Evolutionary conservation across 352 stramenopile genomes (phyloP), one percentile per base, ranked within the genome.

Genomic region (Pythium vanterpoolii): DNA sequence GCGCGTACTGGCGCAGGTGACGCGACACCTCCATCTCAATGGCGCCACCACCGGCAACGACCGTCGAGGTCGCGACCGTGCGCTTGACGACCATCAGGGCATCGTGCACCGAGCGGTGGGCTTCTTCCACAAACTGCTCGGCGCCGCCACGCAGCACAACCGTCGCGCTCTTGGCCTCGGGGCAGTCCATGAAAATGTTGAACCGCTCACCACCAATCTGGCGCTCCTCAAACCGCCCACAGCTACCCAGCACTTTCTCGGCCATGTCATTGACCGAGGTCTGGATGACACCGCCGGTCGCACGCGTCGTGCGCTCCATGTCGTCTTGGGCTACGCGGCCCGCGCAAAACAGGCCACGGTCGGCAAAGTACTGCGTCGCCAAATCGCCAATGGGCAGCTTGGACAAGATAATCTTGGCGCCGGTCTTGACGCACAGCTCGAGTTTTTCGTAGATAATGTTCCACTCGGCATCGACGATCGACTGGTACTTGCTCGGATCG

Each of bases 401-500:
- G 57, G 93, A 98, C 57, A 99, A 74, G 26, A 99, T 97, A 76
- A 99, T 98, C 74, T 99, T 97, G 56, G 96, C 96, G 19, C 96
- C 96, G 46, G 76, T 97, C 40, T 90, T 81, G 34, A 95, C 85
- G 45, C 87, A 96, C 52, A 90, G 71, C 23, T 97, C 90, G 34
- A 98, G 82, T 73, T 99, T 99, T 62, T 99, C 96, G 79, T 99
- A 99, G 73, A 99, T 99, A 66, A 99, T 98, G 69, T 97, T 95
- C 97, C 97, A 99, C 79, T 99, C 97, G 21, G 97, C 97, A 68
- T 99, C 97, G 8, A 99, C 97, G 70, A 99, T 99, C 49, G 89
- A 98, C 83, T 99, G 97, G 85, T 99, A 99, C 71, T 98, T 84
- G 38, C 86, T 77, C n/a, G 97, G 97, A 77, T 98, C 95, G 40